Percentiles rank a stretch among this genome's conserved stretches.
phyloP scores from a whole-genome alignment of 345 rosid genomes.

The Sonneratia caseolaris region DNA sequence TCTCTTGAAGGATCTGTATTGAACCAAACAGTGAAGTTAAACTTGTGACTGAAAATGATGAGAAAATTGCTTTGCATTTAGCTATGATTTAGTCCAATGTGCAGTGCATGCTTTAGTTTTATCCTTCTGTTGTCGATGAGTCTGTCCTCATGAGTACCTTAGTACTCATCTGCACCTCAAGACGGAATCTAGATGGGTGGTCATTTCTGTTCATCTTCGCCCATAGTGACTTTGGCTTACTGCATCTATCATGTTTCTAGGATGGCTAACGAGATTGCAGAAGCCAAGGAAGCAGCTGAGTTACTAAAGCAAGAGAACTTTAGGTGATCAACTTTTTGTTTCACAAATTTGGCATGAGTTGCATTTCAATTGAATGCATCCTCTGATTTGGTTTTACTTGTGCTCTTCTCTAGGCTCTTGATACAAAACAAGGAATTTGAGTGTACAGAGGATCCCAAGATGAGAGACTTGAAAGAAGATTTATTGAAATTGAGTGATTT shows the following conservation, averaged over 20 bases:
- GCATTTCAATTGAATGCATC: not conserved
- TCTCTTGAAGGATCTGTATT: not conserved
- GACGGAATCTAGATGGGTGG: not conserved
- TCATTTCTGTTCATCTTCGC: not conserved
- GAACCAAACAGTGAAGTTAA: not conserved
- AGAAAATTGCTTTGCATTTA: not conserved
- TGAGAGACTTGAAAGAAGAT: slow-evolving; percentile 63
- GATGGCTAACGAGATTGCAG: slow-evolving; percentile 56
- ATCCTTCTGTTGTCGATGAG: not conserved
- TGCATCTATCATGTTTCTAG: slow-evolving; percentile 23
- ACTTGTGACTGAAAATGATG: not conserved
- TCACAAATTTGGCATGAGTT: not conserved
- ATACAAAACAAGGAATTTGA: slow-evolving; percentile 41
- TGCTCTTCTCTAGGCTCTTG: slow-evolving; percentile 25
- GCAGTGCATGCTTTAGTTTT: not conserved
- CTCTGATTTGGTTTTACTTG: slow-evolving; percentile 11
- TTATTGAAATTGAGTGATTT: slow-evolving; percentile 42
- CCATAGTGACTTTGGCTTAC: not conserved
- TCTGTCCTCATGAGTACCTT: not conserved
- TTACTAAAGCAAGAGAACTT: slow-evolving; percentile 45
- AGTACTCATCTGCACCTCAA: not conserved
- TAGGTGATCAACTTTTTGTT: slow-evolving; percentile 22
- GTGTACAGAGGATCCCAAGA: slow-evolving; percentile 43
- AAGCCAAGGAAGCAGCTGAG: slow-evolving; percentile 50
- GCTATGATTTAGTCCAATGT: not conserved